Conservation (phyloP, 2,329 filamentous ascomycete species). For the Fusarium succisae region DNA sequence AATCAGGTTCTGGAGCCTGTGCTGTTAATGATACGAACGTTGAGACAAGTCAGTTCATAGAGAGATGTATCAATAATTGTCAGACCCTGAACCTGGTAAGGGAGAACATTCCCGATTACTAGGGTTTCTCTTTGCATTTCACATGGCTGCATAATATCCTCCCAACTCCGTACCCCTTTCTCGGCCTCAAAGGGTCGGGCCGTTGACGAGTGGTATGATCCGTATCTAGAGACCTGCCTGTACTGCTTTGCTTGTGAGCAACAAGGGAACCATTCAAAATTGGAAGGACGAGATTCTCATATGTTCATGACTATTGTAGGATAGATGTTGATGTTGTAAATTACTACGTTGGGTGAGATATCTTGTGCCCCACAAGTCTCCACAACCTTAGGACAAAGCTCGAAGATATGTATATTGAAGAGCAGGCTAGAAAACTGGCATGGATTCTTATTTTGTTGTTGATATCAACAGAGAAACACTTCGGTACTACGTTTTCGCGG, state of each 20-base stretch:
- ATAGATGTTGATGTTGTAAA: neutral
- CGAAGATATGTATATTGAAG: neutral
- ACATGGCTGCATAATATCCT: constrained; percentile 22
- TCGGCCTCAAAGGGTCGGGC: constrained; percentile 25
- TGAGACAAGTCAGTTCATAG: constrained; percentile 4
- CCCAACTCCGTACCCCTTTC: constrained; percentile 16
- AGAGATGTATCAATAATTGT: neutral
- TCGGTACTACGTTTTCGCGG: neutral
- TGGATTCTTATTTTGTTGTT: neutral
- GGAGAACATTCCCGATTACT: constrained; percentile 7
- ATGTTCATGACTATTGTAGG: neutral
- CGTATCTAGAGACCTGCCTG: neutral
- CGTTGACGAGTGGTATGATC: constrained; percentile 29
- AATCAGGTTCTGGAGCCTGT: neutral
- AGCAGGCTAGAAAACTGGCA: neutral
- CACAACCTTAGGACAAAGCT: neutral
- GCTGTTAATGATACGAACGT: neutral
- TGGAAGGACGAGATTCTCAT: constrained; percentile 7
- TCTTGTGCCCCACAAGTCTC: constrained; percentile 7
- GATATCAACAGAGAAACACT: neutral
- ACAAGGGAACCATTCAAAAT: neutral
- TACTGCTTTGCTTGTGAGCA: neutral
- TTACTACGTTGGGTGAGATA: neutral
- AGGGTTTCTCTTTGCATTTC: neutral
- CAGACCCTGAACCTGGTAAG: constrained; percentile 11